These are phyloP conservation scores for Fusarium papillatum DNA, from an alignment of 2,329 filamentous ascomycete genomes.

Conservation along the genomic window DNA sequence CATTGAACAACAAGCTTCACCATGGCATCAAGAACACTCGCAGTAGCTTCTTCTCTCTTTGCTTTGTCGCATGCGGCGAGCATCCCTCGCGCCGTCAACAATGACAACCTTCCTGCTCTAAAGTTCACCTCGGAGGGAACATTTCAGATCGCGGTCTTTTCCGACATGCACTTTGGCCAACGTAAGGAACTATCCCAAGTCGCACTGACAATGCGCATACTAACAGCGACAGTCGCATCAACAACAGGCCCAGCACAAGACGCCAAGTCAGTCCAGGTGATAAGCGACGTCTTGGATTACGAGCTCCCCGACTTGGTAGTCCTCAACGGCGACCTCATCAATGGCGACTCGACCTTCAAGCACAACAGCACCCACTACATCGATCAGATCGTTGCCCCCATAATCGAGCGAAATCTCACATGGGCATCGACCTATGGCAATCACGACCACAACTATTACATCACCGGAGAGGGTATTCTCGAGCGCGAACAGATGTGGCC, in stretches of 20 bases:
- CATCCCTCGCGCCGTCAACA: constrained; percentile 18
- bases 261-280: constrained; percentile 66
- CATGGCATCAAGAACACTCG: constrained; percentile 9
- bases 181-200: constrained; percentile 9
- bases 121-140: constrained; percentile 34
- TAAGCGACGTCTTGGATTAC: constrained; percentile 68
- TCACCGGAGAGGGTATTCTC: constrained; percentile 62
- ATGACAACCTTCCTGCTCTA: constrained; percentile 29
- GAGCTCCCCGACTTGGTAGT: constrained; percentile 74
- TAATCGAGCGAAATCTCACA: constrained; percentile 66
- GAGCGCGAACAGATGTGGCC: constrained; percentile 55
- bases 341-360: constrained; percentile 72
- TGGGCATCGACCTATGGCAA: constrained; percentile 82
- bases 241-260: constrained; percentile 63
- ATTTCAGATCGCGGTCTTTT: constrained; percentile 42
- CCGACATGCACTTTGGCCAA: constrained; percentile 42
- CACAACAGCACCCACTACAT: constrained; percentile 69
- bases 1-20: neutral
- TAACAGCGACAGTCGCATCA: constrained; percentile 30
- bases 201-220: neutral
- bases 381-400: constrained; percentile 69
- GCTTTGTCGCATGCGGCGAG: constrained; percentile 7
- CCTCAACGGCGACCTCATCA: constrained; percentile 80
- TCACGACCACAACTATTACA: constrained; percentile 73
- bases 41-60: constrained; percentile 8